These are phyloP conservation scores for Abrus pulchellus DNA, from an alignment of 306 rosid genomes.

Conservation along the genomic window DNA sequence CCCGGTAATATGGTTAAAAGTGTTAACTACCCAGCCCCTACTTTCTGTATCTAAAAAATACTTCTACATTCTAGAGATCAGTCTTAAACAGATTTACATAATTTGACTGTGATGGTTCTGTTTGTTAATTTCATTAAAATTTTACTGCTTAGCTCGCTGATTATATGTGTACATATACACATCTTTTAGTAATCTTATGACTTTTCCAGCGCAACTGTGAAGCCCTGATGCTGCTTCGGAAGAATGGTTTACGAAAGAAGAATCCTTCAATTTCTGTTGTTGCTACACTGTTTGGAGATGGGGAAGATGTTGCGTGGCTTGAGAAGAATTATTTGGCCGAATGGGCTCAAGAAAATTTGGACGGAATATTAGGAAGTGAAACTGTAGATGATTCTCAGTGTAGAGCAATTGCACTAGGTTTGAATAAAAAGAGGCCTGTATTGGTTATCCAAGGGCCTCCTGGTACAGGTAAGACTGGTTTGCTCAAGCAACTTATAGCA, in stretches of 20 bases:
- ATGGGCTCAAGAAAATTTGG: conserved; percentile 61
- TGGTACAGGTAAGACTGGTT: conserved; percentile 87
- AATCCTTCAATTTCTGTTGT: conserved; percentile 77
- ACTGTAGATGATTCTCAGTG: conserved; percentile 67
- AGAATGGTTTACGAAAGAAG: conserved; percentile 76
- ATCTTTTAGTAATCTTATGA: conserved; percentile 33
- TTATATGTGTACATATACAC: conserved; percentile 12
- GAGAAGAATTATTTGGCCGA: conserved; percentile 65
- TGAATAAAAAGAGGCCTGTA: conserved; percentile 76
- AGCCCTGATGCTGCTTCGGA: conserved; percentile 89
- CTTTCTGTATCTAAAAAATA: conserved; percentile 6
- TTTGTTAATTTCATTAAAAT: conserved; percentile 21
- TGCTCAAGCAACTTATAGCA: conserved; percentile 73
- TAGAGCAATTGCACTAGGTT: conserved; percentile 70
- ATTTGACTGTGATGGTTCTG: conserved; percentile 30
- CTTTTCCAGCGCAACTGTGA: conserved; percentile 84
- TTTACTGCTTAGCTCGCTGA: conserved; percentile 5
- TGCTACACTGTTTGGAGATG: conserved; percentile 82
- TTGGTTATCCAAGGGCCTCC: conserved; percentile 93
- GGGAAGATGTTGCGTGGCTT: conserved; percentile 71
- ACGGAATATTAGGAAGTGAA: conserved; percentile 48
- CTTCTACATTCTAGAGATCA: conserved; percentile 1
- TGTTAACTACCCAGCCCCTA: conserved; percentile 19
- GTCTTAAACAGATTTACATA: conserved; percentile 22
- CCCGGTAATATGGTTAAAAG: neutral